These are phyloP conservation scores for Sporormia fimetaria DNA, from an alignment of 495 filamentous ascomycete genomes.

Conservation along the genomic window DNA sequence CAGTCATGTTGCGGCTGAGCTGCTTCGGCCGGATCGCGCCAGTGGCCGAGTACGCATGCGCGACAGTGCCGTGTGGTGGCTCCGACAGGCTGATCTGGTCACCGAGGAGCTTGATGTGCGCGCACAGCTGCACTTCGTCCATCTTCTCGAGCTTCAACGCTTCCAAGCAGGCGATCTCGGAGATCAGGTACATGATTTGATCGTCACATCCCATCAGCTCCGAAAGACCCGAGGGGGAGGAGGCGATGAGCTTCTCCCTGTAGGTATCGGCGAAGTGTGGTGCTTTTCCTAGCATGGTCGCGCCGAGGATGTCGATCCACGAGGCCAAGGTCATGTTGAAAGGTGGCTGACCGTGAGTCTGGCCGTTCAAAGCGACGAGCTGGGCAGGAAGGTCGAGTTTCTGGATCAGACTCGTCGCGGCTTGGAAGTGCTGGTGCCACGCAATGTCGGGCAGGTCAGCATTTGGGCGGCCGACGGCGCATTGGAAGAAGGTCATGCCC, in stretches of 20 bases:
- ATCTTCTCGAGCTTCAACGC: slow-evolving; percentile 71
- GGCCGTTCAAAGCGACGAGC: slow-evolving; percentile 45
- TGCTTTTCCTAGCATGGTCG: slow-evolving; percentile 78
- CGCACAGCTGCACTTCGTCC: slow-evolving; percentile 71
- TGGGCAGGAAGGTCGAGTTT: slow-evolving; percentile 66
- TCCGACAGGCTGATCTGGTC: slow-evolving; percentile 76
- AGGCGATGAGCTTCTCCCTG: slow-evolving; percentile 72
- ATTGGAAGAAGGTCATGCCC: slow-evolving; percentile 96
- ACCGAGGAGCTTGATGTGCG: slow-evolving; percentile 70
- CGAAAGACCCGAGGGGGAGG: slow-evolving; percentile 60
- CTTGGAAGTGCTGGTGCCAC: slow-evolving; percentile 95
- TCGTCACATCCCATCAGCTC: slow-evolving; percentile 99
- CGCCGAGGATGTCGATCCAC: slow-evolving; percentile 95
- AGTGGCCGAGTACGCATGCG: slow-evolving; percentile 38
- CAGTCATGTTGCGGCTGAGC: slow-evolving; percentile 74
- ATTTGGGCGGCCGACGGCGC: slow-evolving; percentile 74
- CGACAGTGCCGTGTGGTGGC: slow-evolving; percentile 26
- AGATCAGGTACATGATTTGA: slow-evolving; percentile 94
- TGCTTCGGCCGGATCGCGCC: slow-evolving; percentile 71
- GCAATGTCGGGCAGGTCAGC: slow-evolving; percentile 87
- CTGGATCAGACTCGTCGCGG: slow-evolving; percentile 67
- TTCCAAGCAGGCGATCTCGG: slow-evolving; percentile 91
- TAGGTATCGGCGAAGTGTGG: slow-evolving; percentile 87
- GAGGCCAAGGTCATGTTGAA: slow-evolving; percentile 93
- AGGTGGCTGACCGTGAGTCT: slow-evolving; percentile 51